Evolutionary conservation across 441 rosid genomes (phyloP), one percentile per base, ranked within the genome.

Genomic region (Erodium trifolium): DNA sequence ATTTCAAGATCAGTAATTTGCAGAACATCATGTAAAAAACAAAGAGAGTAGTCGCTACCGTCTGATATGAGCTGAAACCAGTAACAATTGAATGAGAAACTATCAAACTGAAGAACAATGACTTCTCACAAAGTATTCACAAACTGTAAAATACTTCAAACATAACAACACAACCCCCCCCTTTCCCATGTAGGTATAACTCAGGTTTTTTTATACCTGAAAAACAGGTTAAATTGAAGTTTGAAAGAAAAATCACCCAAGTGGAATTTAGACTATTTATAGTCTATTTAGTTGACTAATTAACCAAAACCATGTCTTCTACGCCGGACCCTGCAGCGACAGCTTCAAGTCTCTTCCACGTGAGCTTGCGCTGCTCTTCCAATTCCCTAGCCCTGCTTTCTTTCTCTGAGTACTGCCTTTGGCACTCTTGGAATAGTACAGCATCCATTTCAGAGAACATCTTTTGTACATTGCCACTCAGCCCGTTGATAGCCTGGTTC

Each of bases 381-480:
- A 86, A 80, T 27, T 86, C 92, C 72, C 75, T 75, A 8, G 82
- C 86, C 70, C 77, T 83, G 3, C 85, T 80, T 79, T 81, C 86
- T 77, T 85, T 91, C 83, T 89, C 94, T 73, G 78, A 64, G 27
- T 75, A 80, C 67, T 82, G 85, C 70, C 73, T 82, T 80, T 86
- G 84, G 31, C 97, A 91, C 71, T 85, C 95, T 37, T 89, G 95
- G 65, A 93, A 91, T 71, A 87, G 78, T 70, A 88, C 95, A 0
- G 80, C 70, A 63, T 93, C 98, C 96, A 93, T 91, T 70, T 93
- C 97, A 75, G 83, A 53, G 79, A 93, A 93, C 96, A 93, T 91
- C 70, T 86, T 89, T 72, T 81, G 79, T 51, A 93, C 88, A 70
- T 93, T 91, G 29, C 79, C 72, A 0, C 96, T 91, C 67, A 93